Conservation (phyloP, 2,329 filamentous ascomycete species). For the Meredithiella fracta region DNA sequence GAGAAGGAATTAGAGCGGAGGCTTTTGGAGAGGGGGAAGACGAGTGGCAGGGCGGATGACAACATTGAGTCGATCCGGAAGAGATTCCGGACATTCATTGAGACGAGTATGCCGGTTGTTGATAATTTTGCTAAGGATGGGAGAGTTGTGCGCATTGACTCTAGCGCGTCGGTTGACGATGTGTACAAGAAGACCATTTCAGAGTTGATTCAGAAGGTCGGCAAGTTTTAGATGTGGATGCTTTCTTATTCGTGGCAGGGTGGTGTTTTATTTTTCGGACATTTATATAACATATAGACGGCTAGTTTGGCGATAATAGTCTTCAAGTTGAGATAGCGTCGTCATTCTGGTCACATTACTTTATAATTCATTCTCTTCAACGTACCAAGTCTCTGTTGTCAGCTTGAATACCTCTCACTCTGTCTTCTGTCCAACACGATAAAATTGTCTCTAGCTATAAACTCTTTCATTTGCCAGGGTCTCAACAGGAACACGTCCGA, state of each 20-base stretch:
- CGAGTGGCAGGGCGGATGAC: slow-evolving; percentile 78
- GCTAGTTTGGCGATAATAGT: too few relatives aligned
- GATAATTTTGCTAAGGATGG: slow-evolving; percentile 62
- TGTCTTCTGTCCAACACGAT: too few relatives aligned
- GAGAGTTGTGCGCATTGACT: slow-evolving; percentile 66
- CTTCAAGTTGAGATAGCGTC: too few relatives aligned
- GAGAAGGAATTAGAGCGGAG: slow-evolving; percentile 76
- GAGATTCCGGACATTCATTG: slow-evolving; percentile 82
- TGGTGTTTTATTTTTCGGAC: not conserved
- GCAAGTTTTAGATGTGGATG: slow-evolving; percentile 17
- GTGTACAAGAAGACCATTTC: slow-evolving; percentile 39
- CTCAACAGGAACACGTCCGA: not conserved
- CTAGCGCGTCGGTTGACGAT: slow-evolving; percentile 47
- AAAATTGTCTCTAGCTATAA: too few relatives aligned
- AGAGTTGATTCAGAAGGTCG: slow-evolving; percentile 33
- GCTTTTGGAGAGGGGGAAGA: slow-evolving; percentile 79
- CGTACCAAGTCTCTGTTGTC: too few relatives aligned
- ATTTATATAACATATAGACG: not conserved
- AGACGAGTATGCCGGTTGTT: slow-evolving; percentile 96
- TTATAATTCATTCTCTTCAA: too few relatives aligned
- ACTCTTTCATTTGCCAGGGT: not conserved
- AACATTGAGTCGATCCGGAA: slow-evolving; percentile 93
- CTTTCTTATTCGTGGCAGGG: not conserved
- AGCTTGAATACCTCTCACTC: too few relatives aligned
- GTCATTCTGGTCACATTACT: too few relatives aligned